Percentiles rank a stretch among this genome's conserved stretches.
Evolutionary conservation across 1,284 basidiomycete genomes (phyloP).

Genomic region (Melampsora larici-populina): DNA sequence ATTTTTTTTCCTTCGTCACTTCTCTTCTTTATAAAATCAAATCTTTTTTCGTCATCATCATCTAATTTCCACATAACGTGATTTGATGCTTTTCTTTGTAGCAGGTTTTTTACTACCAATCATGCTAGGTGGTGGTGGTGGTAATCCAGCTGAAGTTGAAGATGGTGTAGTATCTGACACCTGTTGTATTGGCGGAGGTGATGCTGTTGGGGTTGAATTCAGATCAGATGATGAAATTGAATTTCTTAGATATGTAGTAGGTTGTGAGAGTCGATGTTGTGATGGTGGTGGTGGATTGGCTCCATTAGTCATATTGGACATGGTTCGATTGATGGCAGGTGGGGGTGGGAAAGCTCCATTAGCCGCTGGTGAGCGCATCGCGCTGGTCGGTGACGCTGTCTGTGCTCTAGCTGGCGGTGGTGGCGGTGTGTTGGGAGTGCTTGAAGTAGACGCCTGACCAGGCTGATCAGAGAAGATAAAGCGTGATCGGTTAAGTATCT

Average conservation of each 20-base stretch:
- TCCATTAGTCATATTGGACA: background rate
- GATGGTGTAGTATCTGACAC: background rate
- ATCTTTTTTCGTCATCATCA: background rate
- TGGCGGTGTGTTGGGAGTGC: conserved; percentile 58
- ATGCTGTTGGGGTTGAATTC: background rate
- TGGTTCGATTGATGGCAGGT: background rate
- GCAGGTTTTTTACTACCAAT: conserved; percentile 15
- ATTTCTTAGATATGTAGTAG: background rate
- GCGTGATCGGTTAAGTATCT: background rate
- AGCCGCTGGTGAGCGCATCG: conserved; percentile 46
- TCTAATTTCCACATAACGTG: conserved; percentile 43
- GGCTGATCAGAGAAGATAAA: conserved; percentile 45
- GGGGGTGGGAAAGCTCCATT: background rate
- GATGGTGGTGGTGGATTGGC: background rate
- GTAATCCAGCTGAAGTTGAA: background rate
- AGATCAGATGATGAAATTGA: background rate
- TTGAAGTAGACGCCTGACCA: conserved; percentile 61
- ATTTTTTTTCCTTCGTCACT: background rate
- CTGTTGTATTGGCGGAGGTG: background rate
- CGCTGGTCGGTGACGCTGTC: conserved; percentile 69
- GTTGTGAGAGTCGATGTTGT: background rate
- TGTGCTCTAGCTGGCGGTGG: conserved; percentile 62
- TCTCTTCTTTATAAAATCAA: background rate
- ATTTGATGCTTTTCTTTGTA: conserved; percentile 37
- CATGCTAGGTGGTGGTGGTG: conserved; percentile 2